Percentiles rank a stretch among this genome's conserved stretches.
Evolutionary conservation across 2,329 filamentous ascomycete genomes (phyloP).

Genomic region (Stachybotrys elegans): DNA sequence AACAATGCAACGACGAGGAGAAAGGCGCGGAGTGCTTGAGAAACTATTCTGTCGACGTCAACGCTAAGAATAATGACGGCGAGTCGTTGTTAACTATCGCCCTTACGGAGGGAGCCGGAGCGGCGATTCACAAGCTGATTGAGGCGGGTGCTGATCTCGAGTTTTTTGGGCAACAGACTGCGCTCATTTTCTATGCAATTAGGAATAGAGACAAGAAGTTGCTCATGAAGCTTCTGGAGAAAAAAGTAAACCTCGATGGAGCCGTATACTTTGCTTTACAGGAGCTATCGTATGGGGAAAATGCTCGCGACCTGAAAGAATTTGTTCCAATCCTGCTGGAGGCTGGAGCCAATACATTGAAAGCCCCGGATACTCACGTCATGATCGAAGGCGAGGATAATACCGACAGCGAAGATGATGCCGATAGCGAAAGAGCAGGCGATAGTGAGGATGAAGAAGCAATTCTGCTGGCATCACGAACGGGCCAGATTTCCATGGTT

Average conservation of each 20-base stretch:
- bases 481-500: neutral
- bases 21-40: too few species aligned
- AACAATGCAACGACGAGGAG: too few species aligned
- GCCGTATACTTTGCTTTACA: neutral
- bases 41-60: neutral
- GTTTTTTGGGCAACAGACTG: neutral
- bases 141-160: constrained; percentile 1
- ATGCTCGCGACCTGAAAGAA: neutral
- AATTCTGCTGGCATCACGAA: neutral
- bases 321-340: neutral
- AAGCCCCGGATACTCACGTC: neutral
- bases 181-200: neutral
- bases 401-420: neutral
- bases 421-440: neutral
- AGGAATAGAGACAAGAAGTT: neutral
- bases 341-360: neutral
- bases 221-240: neutral
- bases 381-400: neutral
- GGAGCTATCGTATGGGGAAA: neutral
- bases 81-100: neutral
- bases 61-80: neutral
- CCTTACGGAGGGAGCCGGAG: neutral
- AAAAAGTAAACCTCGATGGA: constrained; percentile 1
- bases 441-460: neutral
- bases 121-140: neutral